phyloP scores from a whole-genome alignment of 257 asterid genomes.

The Nicotiana paniculata region DNA sequence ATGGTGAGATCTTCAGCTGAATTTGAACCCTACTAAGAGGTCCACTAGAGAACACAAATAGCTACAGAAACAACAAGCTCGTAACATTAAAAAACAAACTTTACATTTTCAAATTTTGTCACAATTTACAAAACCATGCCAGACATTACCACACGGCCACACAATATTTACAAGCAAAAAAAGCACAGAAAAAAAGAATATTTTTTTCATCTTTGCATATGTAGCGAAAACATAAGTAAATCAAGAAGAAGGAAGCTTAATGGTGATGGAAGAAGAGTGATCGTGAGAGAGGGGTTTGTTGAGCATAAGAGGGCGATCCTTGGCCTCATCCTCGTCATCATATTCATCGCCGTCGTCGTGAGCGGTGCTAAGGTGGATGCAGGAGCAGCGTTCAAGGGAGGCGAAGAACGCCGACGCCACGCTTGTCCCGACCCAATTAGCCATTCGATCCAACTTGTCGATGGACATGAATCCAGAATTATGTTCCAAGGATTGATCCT shows the following conservation, averaged over 20 bases:
- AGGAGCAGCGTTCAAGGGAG: conserved; percentile 28
- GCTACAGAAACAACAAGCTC: not conserved
- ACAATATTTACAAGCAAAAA: not conserved
- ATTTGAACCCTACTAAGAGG: not conserved
- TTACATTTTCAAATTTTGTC: not conserved
- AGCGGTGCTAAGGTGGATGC: conserved; percentile 23
- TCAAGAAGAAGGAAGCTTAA: conserved; percentile 7
- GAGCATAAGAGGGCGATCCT: conserved; percentile 25
- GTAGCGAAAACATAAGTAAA: not conserved
- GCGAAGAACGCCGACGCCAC: conserved; percentile 24
- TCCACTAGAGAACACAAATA: not conserved
- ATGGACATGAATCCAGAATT: conserved; percentile 12
- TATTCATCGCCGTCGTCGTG: conserved; percentile 10
- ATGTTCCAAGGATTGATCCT: conserved; percentile 5
- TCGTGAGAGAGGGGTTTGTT: conserved; percentile 14
- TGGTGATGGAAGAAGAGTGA: conserved; percentile 8
- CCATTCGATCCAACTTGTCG: conserved; percentile 28
- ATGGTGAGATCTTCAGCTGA: not conserved
- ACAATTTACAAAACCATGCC: not conserved
- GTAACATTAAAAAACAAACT: not conserved
- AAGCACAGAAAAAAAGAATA: not conserved
- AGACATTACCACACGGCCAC: not conserved
- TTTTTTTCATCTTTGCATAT: not conserved
- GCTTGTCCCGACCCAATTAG: conserved; percentile 23
- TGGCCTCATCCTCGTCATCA: conserved; percentile 15